phyloP scores from a whole-genome alignment of 2,329 filamentous ascomycete genomes.

The Dothideomycetes sp. region DNA sequence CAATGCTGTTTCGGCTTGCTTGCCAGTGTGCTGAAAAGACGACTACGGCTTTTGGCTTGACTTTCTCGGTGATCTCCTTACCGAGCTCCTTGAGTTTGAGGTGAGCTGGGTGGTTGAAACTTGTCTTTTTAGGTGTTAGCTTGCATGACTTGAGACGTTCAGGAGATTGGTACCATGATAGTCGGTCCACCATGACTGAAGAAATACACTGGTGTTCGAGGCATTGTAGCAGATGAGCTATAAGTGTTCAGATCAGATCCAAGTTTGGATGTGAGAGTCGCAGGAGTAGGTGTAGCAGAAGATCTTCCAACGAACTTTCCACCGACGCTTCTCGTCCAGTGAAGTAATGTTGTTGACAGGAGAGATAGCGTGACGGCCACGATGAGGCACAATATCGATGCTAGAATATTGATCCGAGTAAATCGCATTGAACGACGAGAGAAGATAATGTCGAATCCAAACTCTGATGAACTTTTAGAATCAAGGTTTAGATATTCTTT shows the following conservation, averaged over 20 bases:
- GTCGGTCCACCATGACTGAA: constrained; percentile 46
- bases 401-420: neutral
- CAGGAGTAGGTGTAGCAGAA: neutral
- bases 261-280: neutral
- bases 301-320: no score
- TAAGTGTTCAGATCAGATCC: neutral
- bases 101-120: constrained; percentile 59
- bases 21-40: constrained; percentile 76
- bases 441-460: no score
- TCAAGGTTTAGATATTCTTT: no score
- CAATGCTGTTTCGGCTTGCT: constrained; percentile 44
- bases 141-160: neutral
- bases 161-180: constrained; percentile 42
- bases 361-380: constrained; percentile 7
- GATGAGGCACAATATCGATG: constrained; percentile 7
- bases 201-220: constrained; percentile 43
- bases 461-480: no score
- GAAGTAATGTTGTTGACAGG: neutral
- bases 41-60: constrained; percentile 63
- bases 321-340: neutral
- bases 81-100: constrained; percentile 55
- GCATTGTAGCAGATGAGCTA: constrained; percentile 13
- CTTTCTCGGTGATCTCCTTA: constrained; percentile 57
- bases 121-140: constrained; percentile 29
- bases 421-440: constrained; percentile 5